Percentiles rank a stretch among this genome's conserved stretches.
These are phyloP conservation scores for Leccinum barrowsii DNA, from an alignment of 768 basidiomycete species.

Conservation along the genomic window DNA sequence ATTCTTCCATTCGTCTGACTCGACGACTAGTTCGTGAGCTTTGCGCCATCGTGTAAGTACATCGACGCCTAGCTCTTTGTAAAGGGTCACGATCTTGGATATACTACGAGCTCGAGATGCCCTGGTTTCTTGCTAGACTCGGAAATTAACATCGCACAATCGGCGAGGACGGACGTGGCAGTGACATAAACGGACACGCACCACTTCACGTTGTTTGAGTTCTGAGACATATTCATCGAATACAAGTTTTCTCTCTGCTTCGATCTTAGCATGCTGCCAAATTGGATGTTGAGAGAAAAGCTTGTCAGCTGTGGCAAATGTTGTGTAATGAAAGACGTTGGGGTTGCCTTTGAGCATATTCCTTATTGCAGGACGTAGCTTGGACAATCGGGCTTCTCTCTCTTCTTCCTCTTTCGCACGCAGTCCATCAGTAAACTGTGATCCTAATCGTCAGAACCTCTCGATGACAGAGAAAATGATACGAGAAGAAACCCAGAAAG, in stretches of 20 bases:
- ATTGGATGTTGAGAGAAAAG: slow-evolving; percentile 84
- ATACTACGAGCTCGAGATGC: slow-evolving; percentile 76
- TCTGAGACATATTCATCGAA: slow-evolving; percentile 91
- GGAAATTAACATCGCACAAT: slow-evolving; percentile 4
- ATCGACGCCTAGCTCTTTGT: slow-evolving; percentile 86
- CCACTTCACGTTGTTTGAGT: slow-evolving; percentile 85
- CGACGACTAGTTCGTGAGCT: slow-evolving; percentile 71
- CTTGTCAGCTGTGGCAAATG: slow-evolving; percentile 84
- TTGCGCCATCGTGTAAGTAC: slow-evolving; percentile 92
- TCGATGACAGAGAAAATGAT: background rate
- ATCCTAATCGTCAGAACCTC: slow-evolving; percentile 6
- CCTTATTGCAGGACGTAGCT: slow-evolving; percentile 81
- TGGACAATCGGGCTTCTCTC: slow-evolving; percentile 75
- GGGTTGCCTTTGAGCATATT: slow-evolving; percentile 86
- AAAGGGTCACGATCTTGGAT: slow-evolving; percentile 75
- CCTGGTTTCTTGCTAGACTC: slow-evolving; percentile 68
- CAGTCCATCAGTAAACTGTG: slow-evolving; percentile 67
- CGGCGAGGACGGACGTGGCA: background rate
- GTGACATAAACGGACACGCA: slow-evolving; percentile 37
- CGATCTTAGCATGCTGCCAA: slow-evolving; percentile 85
- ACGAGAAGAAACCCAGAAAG: background rate
- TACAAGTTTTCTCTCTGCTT: slow-evolving; percentile 80
- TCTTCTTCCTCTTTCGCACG: slow-evolving; percentile 85
- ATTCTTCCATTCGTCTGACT: slow-evolving; percentile 73
- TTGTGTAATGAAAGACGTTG: slow-evolving; percentile 88